These are phyloP conservation scores for Helianthus tuberosus DNA, from an alignment of 129 eudicot genomes.

Conservation along the genomic window DNA sequence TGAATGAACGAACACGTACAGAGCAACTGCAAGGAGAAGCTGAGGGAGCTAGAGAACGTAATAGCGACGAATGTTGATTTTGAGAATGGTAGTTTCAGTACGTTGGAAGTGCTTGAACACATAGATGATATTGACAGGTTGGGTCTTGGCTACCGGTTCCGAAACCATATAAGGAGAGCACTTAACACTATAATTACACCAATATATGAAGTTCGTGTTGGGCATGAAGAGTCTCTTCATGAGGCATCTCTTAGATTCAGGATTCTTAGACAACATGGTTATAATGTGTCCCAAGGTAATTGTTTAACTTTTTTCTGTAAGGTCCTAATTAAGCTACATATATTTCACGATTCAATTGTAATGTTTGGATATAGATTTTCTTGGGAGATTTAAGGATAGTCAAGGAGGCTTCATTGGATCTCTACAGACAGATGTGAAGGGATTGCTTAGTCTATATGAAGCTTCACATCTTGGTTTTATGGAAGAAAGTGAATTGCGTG, in stretches of 20 bases:
- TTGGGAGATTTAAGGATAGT: slow-evolving; percentile 30
- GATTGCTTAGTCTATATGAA: slow-evolving; percentile 30
- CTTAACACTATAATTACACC: background rate
- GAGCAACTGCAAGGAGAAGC: background rate
- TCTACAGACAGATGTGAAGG: background rate
- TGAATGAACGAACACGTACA: background rate
- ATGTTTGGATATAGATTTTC: slow-evolving; percentile 18
- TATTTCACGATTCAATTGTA: background rate
- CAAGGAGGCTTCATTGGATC: slow-evolving; percentile 14
- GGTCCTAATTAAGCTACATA: too few relatives aligned
- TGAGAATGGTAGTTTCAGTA: slow-evolving; percentile 1
- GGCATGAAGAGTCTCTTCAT: slow-evolving; percentile 20
- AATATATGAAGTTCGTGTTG: background rate
- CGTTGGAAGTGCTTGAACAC: slow-evolving; percentile 19
- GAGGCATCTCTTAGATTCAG: slow-evolving; percentile 25
- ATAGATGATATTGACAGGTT: slow-evolving; percentile 21
- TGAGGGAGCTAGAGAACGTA: slow-evolving; percentile 17
- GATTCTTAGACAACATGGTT: slow-evolving; percentile 28
- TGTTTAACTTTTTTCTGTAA: too few relatives aligned
- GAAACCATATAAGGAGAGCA: background rate
- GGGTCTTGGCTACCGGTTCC: slow-evolving; percentile 18
- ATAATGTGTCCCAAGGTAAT: slow-evolving; percentile 22
- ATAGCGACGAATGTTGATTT: background rate
- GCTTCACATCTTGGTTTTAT: slow-evolving; percentile 33
- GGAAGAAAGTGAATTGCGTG: slow-evolving; percentile 32